These are phyloP conservation scores for Penicillium psychrosexuale DNA, from an alignment of 2,329 filamentous ascomycete genomes.

Conservation along the genomic window DNA sequence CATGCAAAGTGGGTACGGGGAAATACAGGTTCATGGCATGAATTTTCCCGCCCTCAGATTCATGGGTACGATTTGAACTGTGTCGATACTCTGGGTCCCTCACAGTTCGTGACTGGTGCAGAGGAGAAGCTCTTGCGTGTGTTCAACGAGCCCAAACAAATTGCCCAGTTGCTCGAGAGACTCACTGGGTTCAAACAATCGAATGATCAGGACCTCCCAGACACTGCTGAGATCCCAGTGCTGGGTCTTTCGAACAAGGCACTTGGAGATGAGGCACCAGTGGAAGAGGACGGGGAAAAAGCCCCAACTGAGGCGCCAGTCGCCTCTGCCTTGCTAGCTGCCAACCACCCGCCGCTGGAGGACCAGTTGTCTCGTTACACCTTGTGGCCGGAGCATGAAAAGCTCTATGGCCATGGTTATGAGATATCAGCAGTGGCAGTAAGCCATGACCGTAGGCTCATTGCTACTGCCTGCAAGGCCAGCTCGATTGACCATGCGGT, in stretches of 20 bases:
- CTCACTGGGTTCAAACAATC: slow-evolving; percentile 60
- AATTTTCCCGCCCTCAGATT: slow-evolving; percentile 92
- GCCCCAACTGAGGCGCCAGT: slow-evolving; percentile 19
- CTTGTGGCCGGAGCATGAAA: slow-evolving; percentile 93
- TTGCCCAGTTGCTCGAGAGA: slow-evolving; percentile 68
- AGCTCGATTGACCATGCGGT: slow-evolving; percentile 93
- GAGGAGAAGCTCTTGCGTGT: slow-evolving; percentile 98
- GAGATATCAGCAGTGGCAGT: slow-evolving; percentile 86
- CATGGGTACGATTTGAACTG: slow-evolving; percentile 98
- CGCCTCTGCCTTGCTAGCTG: slow-evolving; percentile 47
- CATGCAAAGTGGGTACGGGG: slow-evolving; percentile 72
- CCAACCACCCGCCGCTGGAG: slow-evolving; percentile 76
- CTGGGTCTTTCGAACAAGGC: slow-evolving; percentile 96
- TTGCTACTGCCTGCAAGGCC: slow-evolving; percentile 91
- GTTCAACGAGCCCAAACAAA: slow-evolving; percentile 82
- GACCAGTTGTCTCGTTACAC: slow-evolving; percentile 86
- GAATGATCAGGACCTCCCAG: slow-evolving; percentile 57
- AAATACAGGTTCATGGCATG: slow-evolving; percentile 71
- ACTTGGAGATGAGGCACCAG: slow-evolving; percentile 51
- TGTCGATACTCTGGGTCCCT: slow-evolving; percentile 68
- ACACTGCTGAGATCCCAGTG: slow-evolving; percentile 91
- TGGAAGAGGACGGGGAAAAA: slow-evolving; percentile 43
- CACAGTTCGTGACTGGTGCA: slow-evolving; percentile 86
- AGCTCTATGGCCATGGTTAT: slow-evolving; percentile 96
- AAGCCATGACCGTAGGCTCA: slow-evolving; percentile 67